Conservation (phyloP, 208 protist genomes). For the Trypanosoma boissoni region DNA sequence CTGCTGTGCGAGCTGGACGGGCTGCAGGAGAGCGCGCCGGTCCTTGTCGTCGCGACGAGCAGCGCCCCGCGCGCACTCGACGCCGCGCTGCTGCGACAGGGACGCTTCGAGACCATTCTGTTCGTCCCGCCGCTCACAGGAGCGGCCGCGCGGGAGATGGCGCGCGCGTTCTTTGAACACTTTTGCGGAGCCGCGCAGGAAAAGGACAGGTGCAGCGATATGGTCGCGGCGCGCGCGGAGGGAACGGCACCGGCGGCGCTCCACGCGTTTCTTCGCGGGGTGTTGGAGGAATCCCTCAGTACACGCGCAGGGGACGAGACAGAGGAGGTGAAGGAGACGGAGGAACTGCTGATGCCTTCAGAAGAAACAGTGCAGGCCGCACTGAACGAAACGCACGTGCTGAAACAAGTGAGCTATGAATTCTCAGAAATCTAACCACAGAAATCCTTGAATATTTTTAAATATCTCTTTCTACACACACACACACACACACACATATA, state of each 20-base stretch:
- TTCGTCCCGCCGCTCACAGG: slow-evolving; percentile 55
- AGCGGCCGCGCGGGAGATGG: slow-evolving; percentile 45
- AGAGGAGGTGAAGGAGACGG: not conserved
- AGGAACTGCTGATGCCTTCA: not conserved
- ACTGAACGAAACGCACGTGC: no score
- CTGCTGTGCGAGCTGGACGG: slow-evolving; percentile 98
- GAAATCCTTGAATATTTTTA: no score
- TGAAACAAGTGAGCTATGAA: no score
- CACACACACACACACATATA: no score
- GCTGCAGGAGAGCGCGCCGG: slow-evolving; percentile 78
- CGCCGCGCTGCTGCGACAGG: slow-evolving; percentile 95
- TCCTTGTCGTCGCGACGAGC: slow-evolving; percentile 91
- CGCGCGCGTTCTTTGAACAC: slow-evolving; percentile 44
- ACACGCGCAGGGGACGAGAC: no score
- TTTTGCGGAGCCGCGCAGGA: slow-evolving; percentile 29
- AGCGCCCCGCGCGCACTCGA: slow-evolving; percentile 86
- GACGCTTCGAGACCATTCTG: slow-evolving; percentile 84
- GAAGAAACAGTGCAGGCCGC: no score
- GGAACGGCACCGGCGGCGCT: slow-evolving; percentile 53
- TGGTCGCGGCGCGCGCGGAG: slow-evolving; percentile 35
- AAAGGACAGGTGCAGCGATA: slow-evolving; percentile 3
- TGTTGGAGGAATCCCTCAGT: no score
- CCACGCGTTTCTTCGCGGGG: slow-evolving; percentile 47
- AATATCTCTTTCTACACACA: no score
- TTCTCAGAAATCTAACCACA: no score